Conservation (phyloP, 2,329 filamentous ascomycete species). For the Cyphellophora attinorum region DNA sequence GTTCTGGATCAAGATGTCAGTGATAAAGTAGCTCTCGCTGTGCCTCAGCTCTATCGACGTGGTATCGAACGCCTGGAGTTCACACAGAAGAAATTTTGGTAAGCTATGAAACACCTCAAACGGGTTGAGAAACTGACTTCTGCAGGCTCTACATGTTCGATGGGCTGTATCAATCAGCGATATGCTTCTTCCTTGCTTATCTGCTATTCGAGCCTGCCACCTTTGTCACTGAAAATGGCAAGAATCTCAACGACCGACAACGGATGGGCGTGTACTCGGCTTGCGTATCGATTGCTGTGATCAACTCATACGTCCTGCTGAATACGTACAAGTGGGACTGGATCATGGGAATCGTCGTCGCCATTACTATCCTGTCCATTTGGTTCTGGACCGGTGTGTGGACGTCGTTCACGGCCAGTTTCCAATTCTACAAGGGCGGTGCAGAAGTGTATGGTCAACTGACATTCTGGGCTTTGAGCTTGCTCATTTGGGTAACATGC, state of each 20-base stretch:
- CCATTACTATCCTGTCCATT: conserved; percentile 73
- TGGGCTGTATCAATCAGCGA: conserved; percentile 86
- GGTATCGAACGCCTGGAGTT: conserved; percentile 95
- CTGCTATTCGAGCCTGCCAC: conserved; percentile 61
- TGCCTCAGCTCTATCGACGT: conserved; percentile 88
- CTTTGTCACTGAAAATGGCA: conserved; percentile 62
- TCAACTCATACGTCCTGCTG: conserved; percentile 89
- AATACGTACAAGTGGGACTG: conserved; percentile 99
- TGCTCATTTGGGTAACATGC: conserved; percentile 71
- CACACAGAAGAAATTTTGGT: conserved; percentile 97
- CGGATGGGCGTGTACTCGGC: conserved; percentile 83
- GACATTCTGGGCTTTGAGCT: conserved; percentile 76
- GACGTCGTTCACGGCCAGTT: conserved; percentile 49
- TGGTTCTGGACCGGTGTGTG: conserved; percentile 97
- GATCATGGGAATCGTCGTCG: conserved; percentile 77
- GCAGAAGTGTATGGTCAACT: conserved; percentile 69
- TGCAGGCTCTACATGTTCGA: conserved; percentile 84
- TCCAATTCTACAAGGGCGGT: conserved; percentile 66
- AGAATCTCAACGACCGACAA: conserved; percentile 67
- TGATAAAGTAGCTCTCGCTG: conserved; percentile 84
- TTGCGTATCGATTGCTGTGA: conserved; percentile 72
- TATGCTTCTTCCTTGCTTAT: conserved; percentile 89
- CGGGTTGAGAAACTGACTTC: background rate
- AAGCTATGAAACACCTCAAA: conserved; percentile 27
- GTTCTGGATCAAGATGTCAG: conserved; percentile 95